A percentile compares a stretch with the other conserved stretches of the same genome.
Conservation (phyloP, 305 asterid species). For the Fraxinus paxiana region DNA sequence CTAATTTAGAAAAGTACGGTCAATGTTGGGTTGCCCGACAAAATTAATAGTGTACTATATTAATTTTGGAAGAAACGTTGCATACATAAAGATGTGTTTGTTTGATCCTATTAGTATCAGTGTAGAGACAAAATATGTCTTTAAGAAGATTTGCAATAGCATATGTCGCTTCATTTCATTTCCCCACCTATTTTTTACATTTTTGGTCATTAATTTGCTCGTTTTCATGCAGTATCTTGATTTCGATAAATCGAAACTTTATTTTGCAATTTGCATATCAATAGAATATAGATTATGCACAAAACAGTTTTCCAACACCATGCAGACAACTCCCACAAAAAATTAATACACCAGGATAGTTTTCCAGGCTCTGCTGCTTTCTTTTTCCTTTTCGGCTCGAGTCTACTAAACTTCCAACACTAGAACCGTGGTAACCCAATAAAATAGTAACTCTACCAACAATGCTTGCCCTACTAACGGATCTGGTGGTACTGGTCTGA, state of each 20-base stretch:
- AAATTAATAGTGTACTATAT: background rate
- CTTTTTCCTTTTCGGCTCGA: background rate
- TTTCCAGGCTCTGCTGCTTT: background rate
- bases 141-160: background rate
- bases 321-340: background rate
- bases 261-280: background rate
- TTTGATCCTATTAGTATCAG: background rate
- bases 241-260: background rate
- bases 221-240: background rate
- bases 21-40: background rate
- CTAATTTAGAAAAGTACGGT: background rate
- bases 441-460: background rate
- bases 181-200: background rate
- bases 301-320: background rate
- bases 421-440: background rate
- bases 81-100: background rate
- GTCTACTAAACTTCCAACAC: background rate
- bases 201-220: background rate
- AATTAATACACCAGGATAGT: background rate
- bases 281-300: background rate
- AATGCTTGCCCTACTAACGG: conserved; percentile 32
- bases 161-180: background rate
- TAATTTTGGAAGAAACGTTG: background rate
- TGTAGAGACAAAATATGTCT: background rate
- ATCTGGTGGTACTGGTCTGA: conserved; percentile 84